These are phyloP conservation scores for Neofusicoccum parvum DNA, from an alignment of 2,329 filamentous ascomycete genomes.

Conservation along the genomic window DNA sequence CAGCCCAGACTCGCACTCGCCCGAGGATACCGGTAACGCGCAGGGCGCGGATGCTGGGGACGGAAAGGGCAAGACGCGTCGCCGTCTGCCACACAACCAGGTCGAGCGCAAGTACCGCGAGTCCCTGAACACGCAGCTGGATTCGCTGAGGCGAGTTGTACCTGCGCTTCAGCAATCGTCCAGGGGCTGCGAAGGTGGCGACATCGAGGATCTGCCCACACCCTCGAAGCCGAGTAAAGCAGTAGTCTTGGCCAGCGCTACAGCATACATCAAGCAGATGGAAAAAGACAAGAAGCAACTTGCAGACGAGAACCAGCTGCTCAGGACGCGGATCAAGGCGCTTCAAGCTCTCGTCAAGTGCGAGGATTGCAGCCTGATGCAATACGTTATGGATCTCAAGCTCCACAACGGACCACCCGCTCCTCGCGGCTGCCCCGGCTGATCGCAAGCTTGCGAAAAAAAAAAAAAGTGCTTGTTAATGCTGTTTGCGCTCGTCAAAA, in stretches of 20 bases:
- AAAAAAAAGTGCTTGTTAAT: background rate
- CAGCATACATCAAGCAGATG: constrained; percentile 50
- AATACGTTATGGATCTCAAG: constrained; percentile 46
- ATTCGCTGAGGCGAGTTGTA: constrained; percentile 43
- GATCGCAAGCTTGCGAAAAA: background rate
- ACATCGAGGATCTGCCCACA: constrained; percentile 47
- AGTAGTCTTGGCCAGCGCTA: constrained; percentile 50
- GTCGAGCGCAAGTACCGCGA: constrained; percentile 52
- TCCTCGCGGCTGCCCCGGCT: constrained; percentile 8
- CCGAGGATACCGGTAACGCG: constrained; percentile 29
- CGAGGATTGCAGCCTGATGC: constrained; percentile 49
- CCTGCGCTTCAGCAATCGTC: constrained; percentile 43
- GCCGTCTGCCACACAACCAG: constrained; percentile 47
- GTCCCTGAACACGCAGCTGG: constrained; percentile 49
- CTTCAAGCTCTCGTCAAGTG: constrained; percentile 50
- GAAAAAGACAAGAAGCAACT: constrained; percentile 46
- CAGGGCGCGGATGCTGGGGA: constrained; percentile 26
- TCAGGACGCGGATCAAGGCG: constrained; percentile 44
- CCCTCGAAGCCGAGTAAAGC: constrained; percentile 48
- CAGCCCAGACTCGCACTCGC: constrained; percentile 28
- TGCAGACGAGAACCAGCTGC: constrained; percentile 41
- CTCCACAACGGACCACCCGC: constrained; percentile 19
- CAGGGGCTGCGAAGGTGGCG: constrained; percentile 34
- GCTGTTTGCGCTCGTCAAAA: background rate
- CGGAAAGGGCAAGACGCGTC: constrained; percentile 36